Conservation (phyloP, 2,329 filamentous ascomycete genomes). For the Penicillium palitans region DNA sequence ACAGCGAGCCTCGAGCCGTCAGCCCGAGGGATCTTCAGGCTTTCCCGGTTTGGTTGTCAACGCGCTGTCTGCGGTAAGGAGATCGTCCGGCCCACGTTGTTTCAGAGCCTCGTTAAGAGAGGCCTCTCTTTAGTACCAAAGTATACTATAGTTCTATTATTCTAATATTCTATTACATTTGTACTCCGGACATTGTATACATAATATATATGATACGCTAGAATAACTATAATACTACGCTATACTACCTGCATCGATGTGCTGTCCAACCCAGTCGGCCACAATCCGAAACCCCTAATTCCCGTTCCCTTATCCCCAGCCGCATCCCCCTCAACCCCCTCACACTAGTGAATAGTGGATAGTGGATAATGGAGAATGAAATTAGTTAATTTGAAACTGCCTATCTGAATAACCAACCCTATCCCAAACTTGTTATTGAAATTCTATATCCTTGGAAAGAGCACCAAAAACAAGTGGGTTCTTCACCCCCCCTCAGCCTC, state of each 20-base stretch:
- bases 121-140: neutral
- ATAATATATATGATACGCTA: neutral
- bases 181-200: neutral
- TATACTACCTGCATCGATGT: conserved; percentile 6
- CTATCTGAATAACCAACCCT: neutral
- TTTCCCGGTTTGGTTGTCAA: conserved; percentile 8
- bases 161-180: neutral
- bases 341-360: conserved; percentile 7
- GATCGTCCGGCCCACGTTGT: conserved; percentile 10
- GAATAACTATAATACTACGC: neutral
- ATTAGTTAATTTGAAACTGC: neutral
- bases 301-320: neutral
- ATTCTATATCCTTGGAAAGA: neutral
- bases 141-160: neutral
- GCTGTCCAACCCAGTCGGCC: conserved; percentile 3
- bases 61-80: conserved; percentile 9
- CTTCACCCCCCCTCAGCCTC: conserved; percentile 16
- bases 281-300: conserved; percentile 4
- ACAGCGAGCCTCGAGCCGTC: conserved; percentile 2
- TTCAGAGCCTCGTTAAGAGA: conserved; percentile 10
- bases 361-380: neutral
- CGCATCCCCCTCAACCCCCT: neutral
- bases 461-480: conserved; percentile 5
- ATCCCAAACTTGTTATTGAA: neutral
- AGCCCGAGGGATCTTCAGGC: conserved; percentile 8